Evolutionary conservation across 2,329 filamentous ascomycete species (phyloP).

Genomic region (Trichophyton simii): DNA sequence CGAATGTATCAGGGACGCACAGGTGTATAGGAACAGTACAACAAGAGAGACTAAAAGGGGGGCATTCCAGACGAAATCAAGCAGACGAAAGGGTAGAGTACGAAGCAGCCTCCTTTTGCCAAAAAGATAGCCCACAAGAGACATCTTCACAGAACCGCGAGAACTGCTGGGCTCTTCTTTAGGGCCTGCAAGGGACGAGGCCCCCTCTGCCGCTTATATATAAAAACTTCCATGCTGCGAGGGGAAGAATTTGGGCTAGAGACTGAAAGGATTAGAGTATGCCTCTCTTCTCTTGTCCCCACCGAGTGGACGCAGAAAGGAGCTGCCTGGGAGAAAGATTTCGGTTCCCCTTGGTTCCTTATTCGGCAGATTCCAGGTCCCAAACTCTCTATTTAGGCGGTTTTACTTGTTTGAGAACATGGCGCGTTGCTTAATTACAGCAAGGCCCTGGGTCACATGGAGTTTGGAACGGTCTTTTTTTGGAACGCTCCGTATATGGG

Average conservation of each 20-base stretch:
- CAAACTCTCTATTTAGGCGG: not conserved
- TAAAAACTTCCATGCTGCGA: not conserved
- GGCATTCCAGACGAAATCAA: not conserved
- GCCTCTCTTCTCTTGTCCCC: not conserved
- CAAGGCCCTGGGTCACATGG: not conserved
- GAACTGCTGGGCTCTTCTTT: not conserved
- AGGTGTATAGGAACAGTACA: not conserved
- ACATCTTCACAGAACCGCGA: not conserved
- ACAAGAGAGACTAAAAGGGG: not conserved
- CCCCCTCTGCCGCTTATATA: not conserved
- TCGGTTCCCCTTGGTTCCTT: not conserved
- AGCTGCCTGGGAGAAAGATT: not conserved
- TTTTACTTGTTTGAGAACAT: not conserved
- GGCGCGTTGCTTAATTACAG: not conserved
- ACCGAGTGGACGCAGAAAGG: not conserved
- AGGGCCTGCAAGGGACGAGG: not conserved
- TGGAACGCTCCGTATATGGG: not conserved
- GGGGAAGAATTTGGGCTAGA: not conserved
- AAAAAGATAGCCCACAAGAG: not conserved
- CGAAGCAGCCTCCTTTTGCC: not conserved
- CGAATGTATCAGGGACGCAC: not conserved
- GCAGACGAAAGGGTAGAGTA: not conserved
- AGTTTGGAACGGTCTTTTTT: too few relatives aligned
- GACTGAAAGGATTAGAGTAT: not conserved
- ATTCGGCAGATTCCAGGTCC: not conserved